Conservation (phyloP, 1,284 basidiomycete species). For the Vanrija humicola region DNA sequence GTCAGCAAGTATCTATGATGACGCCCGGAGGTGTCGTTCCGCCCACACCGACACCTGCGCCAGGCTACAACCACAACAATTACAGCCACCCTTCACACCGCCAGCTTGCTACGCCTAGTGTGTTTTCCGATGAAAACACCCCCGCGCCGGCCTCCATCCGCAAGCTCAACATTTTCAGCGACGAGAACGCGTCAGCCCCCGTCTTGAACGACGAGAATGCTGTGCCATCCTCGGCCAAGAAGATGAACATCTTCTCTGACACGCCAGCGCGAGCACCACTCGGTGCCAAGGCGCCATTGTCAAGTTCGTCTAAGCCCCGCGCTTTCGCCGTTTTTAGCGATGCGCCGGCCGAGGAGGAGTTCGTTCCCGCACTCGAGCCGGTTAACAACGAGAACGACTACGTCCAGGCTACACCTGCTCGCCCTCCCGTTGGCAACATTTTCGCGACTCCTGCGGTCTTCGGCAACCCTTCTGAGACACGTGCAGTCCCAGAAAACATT, state of each 20-base stretch:
- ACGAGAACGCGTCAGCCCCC: conserved; percentile 18
- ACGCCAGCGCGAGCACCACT: conserved; percentile 41
- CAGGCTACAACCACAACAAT: neutral
- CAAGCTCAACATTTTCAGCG: conserved; percentile 31
- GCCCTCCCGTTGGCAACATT: conserved; percentile 12
- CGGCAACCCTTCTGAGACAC: too few relatives aligned
- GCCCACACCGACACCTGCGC: conserved; percentile 48
- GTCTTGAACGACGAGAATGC: conserved; percentile 36
- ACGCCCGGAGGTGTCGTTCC: conserved; percentile 40
- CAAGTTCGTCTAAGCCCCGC: conserved; percentile 24
- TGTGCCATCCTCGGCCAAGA: conserved; percentile 21
- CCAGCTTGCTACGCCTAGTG: too few relatives aligned
- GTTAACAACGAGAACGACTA: conserved; percentile 31
- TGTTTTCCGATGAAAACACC: conserved; percentile 29
- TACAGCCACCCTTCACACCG: too few relatives aligned
- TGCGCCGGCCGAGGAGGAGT: conserved; percentile 6
- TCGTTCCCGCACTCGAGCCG: neutral
- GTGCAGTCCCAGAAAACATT: neutral
- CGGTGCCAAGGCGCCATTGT: conserved; percentile 23
- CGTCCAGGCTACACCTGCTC: conserved; percentile 1
- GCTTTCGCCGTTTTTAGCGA: conserved; percentile 31
- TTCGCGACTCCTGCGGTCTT: conserved; percentile 1
- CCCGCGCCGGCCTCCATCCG: conserved; percentile 6
- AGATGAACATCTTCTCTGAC: conserved; percentile 42
- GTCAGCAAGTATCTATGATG: conserved; percentile 29